Conservation (phyloP, 768 basidiomycete genomes). For the Macrocybe gigantea region DNA sequence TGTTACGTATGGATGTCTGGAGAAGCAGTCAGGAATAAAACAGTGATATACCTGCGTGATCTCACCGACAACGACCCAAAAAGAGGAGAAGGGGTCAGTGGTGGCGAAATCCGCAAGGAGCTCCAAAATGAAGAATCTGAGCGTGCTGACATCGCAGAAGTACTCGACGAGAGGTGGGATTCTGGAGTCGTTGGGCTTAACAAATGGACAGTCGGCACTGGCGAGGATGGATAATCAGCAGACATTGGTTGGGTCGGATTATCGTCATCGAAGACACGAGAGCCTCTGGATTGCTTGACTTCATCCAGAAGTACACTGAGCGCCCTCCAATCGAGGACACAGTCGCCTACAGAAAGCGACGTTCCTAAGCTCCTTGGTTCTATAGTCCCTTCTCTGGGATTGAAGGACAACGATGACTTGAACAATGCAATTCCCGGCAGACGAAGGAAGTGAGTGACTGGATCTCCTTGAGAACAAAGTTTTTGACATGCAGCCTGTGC, state of each 20-base stretch:
- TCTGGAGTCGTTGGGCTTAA: too few relatives aligned
- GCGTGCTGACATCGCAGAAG: too few relatives aligned
- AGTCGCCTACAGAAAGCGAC: slow-evolving; percentile 2
- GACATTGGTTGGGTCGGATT: too few relatives aligned
- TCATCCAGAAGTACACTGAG: too few relatives aligned
- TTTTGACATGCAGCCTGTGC: too few relatives aligned
- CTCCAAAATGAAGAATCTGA: too few relatives aligned
- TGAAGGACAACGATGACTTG: slow-evolving; percentile 46
- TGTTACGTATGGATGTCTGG: slow-evolving; percentile 43
- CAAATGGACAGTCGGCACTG: too few relatives aligned
- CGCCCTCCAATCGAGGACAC: too few relatives aligned
- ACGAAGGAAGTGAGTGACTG: slow-evolving; percentile 33
- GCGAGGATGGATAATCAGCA: too few relatives aligned
- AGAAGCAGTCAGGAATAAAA: slow-evolving; percentile 6
- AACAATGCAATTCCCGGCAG: slow-evolving; percentile 41
- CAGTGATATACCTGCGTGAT: slow-evolving; percentile 9
- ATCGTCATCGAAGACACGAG: too few relatives aligned
- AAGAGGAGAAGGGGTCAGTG: slow-evolving; percentile 18
- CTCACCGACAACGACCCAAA: slow-evolving; percentile 18
- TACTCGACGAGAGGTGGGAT: too few relatives aligned
- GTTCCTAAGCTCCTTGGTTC: slow-evolving; percentile 42
- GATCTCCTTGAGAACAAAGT: not conserved
- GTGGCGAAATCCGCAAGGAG: slow-evolving; percentile 5
- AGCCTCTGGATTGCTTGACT: too few relatives aligned
- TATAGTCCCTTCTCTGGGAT: slow-evolving; percentile 49